A percentile compares a stretch with the other conserved stretches of the same genome.
These are phyloP conservation scores for Blastocystis hominis DNA, from an alignment of 352 stramenopile genomes.

Conservation along the genomic window DNA sequence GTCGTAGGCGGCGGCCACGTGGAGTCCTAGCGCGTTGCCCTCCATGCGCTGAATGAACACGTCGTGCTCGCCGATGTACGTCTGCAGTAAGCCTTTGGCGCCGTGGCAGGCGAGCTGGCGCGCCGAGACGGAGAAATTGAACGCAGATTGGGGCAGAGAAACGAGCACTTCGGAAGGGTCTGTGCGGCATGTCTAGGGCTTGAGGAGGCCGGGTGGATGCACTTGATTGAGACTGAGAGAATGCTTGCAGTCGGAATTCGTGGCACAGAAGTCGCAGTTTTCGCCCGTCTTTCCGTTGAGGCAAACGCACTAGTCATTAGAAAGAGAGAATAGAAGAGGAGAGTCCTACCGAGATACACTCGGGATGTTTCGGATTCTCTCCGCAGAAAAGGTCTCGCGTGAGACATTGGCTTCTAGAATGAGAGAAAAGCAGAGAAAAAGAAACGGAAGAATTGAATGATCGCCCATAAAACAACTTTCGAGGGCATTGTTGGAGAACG, in stretches of 20 bases:
- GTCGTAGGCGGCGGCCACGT: background rate
- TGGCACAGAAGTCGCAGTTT: background rate
- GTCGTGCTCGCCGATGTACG: slow-evolving; percentile 9
- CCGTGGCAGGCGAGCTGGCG: background rate
- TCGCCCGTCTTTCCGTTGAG: background rate
- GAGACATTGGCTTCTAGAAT: slow-evolving; percentile 10
- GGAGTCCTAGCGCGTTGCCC: background rate
- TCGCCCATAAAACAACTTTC: slow-evolving; percentile 30
- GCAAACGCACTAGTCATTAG: background rate
- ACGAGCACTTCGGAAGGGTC: background rate
- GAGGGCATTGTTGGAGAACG: slow-evolving; percentile 34
- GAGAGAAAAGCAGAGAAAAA: background rate
- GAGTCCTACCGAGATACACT: background rate
- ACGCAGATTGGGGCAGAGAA: background rate
- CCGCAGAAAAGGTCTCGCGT: background rate
- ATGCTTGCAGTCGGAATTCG: background rate
- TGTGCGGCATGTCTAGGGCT: background rate
- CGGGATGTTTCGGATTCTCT: background rate
- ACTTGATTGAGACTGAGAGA: background rate
- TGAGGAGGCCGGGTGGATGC: background rate
- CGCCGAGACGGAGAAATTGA: background rate
- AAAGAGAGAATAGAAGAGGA: background rate
- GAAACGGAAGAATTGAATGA: slow-evolving; percentile 7
- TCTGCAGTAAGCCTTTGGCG: background rate
- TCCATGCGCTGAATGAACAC: background rate